Evolutionary conservation across 164 flowering plant genomes (phyloP).

Genomic region (Chloranthus sessilifolius): DNA sequence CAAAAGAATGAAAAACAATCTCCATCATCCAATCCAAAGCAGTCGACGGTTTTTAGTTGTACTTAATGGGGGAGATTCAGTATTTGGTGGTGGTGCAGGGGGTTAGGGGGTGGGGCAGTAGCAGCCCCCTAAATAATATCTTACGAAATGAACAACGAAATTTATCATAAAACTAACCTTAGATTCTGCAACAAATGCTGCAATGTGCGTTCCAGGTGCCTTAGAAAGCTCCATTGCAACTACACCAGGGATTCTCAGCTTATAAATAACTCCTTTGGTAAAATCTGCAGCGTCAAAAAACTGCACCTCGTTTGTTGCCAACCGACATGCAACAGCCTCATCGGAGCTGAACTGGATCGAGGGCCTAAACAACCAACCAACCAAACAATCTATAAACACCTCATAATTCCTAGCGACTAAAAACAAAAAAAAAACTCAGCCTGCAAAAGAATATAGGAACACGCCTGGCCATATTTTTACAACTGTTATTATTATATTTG

Average conservation of each 20-base stretch:
- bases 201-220: constrained; percentile 74
- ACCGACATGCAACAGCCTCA: constrained; percentile 85
- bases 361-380: constrained; percentile 53
- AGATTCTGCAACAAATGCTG: constrained; percentile 84
- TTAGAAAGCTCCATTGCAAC: constrained; percentile 78
- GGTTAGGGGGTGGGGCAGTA: no score
- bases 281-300: constrained; percentile 79
- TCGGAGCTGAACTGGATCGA: constrained; percentile 69
- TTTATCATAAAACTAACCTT: constrained; percentile 48
- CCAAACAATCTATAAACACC: background rate
- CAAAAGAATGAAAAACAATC: no score
- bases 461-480: no score
- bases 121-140: background rate
- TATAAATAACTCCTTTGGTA: constrained; percentile 59
- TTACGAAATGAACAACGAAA: background rate
- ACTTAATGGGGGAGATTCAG: no score
- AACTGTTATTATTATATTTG: no score
- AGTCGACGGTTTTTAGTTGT: no score
- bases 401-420: background rate
- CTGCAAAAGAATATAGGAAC: no score
- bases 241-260: constrained; percentile 75
- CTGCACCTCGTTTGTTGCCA: constrained; percentile 90
- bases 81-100: no score
- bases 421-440: no score
- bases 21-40: no score